Base-by-base conservation (phyloP, 148 eudicot genomes). In the Selenicereus undatus region DNA sequence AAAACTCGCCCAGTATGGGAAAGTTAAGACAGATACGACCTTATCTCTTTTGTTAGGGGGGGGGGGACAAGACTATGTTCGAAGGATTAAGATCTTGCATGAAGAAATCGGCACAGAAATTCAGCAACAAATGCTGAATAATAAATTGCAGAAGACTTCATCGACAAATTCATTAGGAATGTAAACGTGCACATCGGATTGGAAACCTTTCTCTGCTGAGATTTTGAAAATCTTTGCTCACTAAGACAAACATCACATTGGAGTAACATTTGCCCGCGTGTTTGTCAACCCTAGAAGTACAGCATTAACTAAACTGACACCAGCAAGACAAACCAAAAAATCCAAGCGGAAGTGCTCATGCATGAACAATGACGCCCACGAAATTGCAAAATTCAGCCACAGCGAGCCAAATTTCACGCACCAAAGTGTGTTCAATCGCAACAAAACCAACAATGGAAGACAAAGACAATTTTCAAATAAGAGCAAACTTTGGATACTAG, bases 271-370 rank as follows among this genome's bases (percentile, higher is more conserved):
- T 12, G 26, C 5, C 20, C 45, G 8, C n/a, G 3, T 36, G 7
- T 71, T 36, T 21, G 26, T 4, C 27, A 69, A 71, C 74, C 20
- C 74, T 71, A 71, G 12, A 45, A 35, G 21, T 21, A 11, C 48
- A 13, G 10, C 74, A 71, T 21, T 71, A 36, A 35, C 11, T 16
- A 35, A 20, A 36, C 13, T 4, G 42, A 11, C 50, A 8, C 26
- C 26, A 48, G 50, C 18, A 29, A 9, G 16, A 30, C 13, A 14
- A 16, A 24, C 29, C 29, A 60, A 24, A 73, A 26, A 56, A 8
- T 54, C 43, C 43, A 12, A 36, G 30, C 27, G 74, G 45, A 80
- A 58, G 11, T 39, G n/a, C 78, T 45, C 74, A 75, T 81, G 83
- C 83, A 76, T 76, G 75, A 81, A 7, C 3, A 76, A 50, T 76